These are phyloP conservation scores for Hyphopichia wangnamkhiaoensis DNA, from an alignment of 1,139 yeast genomes.

Conservation along the genomic window DNA sequence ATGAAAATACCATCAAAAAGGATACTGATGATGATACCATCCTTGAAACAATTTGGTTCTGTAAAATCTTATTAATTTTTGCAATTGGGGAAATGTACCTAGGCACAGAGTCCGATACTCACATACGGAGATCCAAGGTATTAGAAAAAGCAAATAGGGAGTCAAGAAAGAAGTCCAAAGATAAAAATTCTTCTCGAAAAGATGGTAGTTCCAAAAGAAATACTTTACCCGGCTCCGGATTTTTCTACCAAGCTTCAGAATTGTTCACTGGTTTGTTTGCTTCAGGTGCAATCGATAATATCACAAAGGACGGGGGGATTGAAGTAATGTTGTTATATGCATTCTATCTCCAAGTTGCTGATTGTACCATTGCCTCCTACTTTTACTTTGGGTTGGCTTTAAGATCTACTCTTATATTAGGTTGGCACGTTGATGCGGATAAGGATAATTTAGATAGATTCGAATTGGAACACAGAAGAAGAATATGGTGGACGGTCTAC, in stretches of 20 bases:
- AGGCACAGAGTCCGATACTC: constrained; percentile 61
- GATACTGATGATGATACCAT: constrained; percentile 58
- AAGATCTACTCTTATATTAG: constrained; percentile 70
- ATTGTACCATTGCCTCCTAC: constrained; percentile 80
- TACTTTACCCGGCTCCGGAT: constrained; percentile 73
- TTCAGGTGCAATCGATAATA: constrained; percentile 75
- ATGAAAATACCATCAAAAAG: constrained; percentile 45
- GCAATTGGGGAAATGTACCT: constrained; percentile 86
- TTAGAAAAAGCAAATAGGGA: constrained; percentile 42
- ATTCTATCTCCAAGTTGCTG: constrained; percentile 81
- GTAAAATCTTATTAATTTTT: constrained; percentile 71
- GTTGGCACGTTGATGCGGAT: constrained; percentile 84
- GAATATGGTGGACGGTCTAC: constrained; percentile 91
- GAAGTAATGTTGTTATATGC: constrained; percentile 78
- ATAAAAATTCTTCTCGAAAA: constrained; percentile 7
- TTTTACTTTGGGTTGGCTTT: constrained; percentile 79
- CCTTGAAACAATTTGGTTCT: constrained; percentile 77
- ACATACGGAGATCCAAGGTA: constrained; percentile 30
- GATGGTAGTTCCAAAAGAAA: constrained; percentile 16
- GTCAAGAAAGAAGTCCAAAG: constrained; percentile 13
- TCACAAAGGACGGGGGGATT: constrained; percentile 79
- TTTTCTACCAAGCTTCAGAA: constrained; percentile 75
- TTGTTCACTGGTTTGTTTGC: constrained; percentile 74
- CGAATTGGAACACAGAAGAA: constrained; percentile 76
- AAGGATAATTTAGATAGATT: constrained; percentile 61